Percentiles rank a stretch among this genome's conserved stretches.
phyloP scores from a whole-genome alignment of 805 yeast genomes.

The Candida pseudofarinosa region DNA sequence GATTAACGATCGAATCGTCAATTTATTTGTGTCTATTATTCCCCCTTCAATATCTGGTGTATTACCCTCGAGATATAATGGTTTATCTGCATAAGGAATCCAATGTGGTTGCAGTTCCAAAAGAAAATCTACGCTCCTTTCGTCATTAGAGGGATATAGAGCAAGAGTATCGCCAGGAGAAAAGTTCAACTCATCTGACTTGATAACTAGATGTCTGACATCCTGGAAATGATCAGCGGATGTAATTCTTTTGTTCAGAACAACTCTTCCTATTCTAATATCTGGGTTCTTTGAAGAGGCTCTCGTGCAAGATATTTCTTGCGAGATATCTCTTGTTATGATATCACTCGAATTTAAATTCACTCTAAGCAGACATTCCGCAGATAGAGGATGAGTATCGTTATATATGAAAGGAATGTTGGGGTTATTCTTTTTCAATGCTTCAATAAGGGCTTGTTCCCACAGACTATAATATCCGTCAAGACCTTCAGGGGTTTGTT shows the following conservation, averaged over 20 bases:
- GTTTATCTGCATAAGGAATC: slow-evolving; percentile 65
- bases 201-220: slow-evolving; percentile 60
- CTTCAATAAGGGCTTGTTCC: slow-evolving; percentile 47
- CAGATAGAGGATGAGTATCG: slow-evolving; percentile 23
- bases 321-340: not conserved
- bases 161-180: slow-evolving; percentile 80
- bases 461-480: slow-evolving; percentile 78
- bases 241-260: slow-evolving; percentile 59
- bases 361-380: slow-evolving; percentile 17
- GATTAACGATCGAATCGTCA: slow-evolving; percentile 69
- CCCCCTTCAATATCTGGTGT: slow-evolving; percentile 54
- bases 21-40: slow-evolving; percentile 37
- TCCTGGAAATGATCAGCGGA: slow-evolving; percentile 80
- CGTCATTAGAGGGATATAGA: slow-evolving; percentile 70
- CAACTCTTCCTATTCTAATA: slow-evolving; percentile 42
- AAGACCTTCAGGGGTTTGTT: slow-evolving; percentile 70
- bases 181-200: slow-evolving; percentile 34
- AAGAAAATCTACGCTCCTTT: slow-evolving; percentile 57
- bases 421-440: slow-evolving; percentile 20
- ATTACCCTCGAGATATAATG: slow-evolving; percentile 36
- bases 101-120: slow-evolving; percentile 66
- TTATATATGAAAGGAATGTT: slow-evolving; percentile 16
- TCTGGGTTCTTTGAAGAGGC: slow-evolving; percentile 1
- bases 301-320: slow-evolving; percentile 8
- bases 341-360: slow-evolving; percentile 3